A percentile compares a stretch with the other conserved stretches of the same genome.
Conservation (phyloP, 2,329 filamentous ascomycete species). For the Colletotrichum incanum region DNA sequence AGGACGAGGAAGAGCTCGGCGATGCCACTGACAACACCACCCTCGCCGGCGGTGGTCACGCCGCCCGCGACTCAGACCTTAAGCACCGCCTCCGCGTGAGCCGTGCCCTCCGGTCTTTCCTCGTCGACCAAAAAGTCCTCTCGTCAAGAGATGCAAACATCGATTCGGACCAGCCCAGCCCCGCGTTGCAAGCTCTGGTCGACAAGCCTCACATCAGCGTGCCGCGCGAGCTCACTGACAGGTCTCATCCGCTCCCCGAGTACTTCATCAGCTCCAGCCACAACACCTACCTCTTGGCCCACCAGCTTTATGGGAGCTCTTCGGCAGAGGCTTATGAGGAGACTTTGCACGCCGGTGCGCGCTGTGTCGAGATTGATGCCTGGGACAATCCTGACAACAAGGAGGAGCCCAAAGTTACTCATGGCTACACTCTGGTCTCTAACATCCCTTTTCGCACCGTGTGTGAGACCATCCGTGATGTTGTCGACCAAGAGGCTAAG, state of each 20-base stretch:
- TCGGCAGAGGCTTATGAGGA: constrained; percentile 75
- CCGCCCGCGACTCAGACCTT: constrained; percentile 62
- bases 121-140: constrained; percentile 68
- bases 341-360: constrained; percentile 73
- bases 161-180: constrained; percentile 57
- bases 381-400: constrained; percentile 76
- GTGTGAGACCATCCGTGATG: constrained; percentile 76
- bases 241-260: constrained; percentile 74
- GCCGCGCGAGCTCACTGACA: constrained; percentile 68
- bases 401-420: constrained; percentile 79
- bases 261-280: constrained; percentile 83
- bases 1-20: constrained; percentile 66
- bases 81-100: constrained; percentile 73
- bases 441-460: constrained; percentile 76
- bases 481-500: constrained; percentile 71
- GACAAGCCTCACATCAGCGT: constrained; percentile 72
- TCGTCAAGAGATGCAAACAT: constrained; percentile 63
- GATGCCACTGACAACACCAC: constrained; percentile 65
- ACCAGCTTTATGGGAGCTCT: constrained; percentile 78
- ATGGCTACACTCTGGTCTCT: constrained; percentile 79
- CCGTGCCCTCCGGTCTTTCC: constrained; percentile 69
- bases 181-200: constrained; percentile 66
- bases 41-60: constrained; percentile 74
- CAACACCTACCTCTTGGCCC: constrained; percentile 80
- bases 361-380: constrained; percentile 82